These are phyloP conservation scores for Martiniozyma abietophila DNA, from an alignment of 805 yeast species.

Conservation along the genomic window DNA sequence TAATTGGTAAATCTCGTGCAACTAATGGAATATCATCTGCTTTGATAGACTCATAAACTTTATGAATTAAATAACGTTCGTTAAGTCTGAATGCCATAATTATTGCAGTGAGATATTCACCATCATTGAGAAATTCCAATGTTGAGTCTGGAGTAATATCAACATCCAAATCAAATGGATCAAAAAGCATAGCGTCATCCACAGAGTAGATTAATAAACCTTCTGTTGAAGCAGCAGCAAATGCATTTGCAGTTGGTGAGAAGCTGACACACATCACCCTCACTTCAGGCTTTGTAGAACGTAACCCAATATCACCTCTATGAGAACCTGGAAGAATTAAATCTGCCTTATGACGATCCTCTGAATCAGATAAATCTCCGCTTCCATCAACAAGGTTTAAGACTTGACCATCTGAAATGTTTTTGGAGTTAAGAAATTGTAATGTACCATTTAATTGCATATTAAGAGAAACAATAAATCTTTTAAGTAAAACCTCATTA, in stretches of 20 bases:
- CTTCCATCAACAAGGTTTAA: conserved; percentile 70
- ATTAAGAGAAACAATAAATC: conserved; percentile 79
- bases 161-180: conserved; percentile 89
- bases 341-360: conserved; percentile 52
- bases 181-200: conserved; percentile 68
- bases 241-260: conserved; percentile 83
- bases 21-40: conserved; percentile 60
- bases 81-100: conserved; percentile 93
- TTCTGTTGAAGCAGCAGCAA: conserved; percentile 94
- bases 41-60: conserved; percentile 67
- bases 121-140: conserved; percentile 46
- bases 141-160: conserved; percentile 84
- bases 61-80: conserved; percentile 63
- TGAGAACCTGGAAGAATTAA: conserved; percentile 76
- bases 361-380: conserved; percentile 81
- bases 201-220: conserved; percentile 78
- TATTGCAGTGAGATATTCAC: conserved; percentile 64
- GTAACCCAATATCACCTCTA: conserved; percentile 69
- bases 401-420: conserved; percentile 84
- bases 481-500: conserved; percentile 74
- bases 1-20: conserved; percentile 60
- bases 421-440: conserved; percentile 66
- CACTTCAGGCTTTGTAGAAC: conserved; percentile 74
- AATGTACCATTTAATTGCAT: conserved; percentile 88
- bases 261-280: conserved; percentile 70